Evolutionary conservation across 306 rosid genomes (phyloP).

Genomic region (Dalbergia oliveri): DNA sequence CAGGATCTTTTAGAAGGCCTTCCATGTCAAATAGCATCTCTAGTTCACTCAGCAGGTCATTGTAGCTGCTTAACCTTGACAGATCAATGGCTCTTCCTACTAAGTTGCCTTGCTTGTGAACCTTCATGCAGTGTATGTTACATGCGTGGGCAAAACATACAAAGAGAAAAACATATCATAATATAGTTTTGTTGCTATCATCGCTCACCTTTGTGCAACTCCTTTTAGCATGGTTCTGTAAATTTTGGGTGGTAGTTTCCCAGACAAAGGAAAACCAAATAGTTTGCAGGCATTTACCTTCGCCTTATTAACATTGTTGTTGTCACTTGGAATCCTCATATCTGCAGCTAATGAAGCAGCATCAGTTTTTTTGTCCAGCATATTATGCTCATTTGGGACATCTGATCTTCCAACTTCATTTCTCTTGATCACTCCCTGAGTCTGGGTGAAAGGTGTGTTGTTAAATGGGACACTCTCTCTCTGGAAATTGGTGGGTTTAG

Average conservation of each 20-base stretch:
- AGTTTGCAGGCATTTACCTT: constrained; percentile 71
- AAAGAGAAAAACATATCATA: constrained; percentile 56
- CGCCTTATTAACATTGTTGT: constrained; percentile 53
- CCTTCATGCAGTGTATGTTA: constrained; percentile 76
- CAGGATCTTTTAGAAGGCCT: constrained; percentile 84
- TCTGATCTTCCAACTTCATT: constrained; percentile 64
- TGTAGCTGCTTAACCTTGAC: constrained; percentile 77
- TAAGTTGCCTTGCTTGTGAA: constrained; percentile 99
- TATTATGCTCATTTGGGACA: constrained; percentile 60
- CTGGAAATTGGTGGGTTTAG: constrained; percentile 56
- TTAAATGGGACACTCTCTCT: constrained; percentile 58
- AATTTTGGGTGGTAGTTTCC: constrained; percentile 66
- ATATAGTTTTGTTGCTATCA: constrained; percentile 55
- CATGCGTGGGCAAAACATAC: constrained; percentile 64
- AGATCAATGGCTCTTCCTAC: constrained; percentile 99
- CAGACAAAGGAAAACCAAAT: constrained; percentile 89
- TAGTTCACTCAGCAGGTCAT: constrained; percentile 83
- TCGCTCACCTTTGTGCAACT: constrained; percentile 97
- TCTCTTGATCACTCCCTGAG: constrained; percentile 52
- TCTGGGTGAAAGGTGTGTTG: constrained; percentile 46
- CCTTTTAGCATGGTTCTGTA: constrained; percentile 71
- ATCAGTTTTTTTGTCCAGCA: constrained; percentile 57
- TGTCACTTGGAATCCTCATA: constrained; percentile 62
- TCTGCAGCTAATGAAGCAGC: constrained; percentile 58
- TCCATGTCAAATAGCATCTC: constrained; percentile 97